These are phyloP conservation scores for carrot (Daucus carota) DNA, from an alignment of 129 eudicot genomes.

Conservation along the genomic window DNA sequence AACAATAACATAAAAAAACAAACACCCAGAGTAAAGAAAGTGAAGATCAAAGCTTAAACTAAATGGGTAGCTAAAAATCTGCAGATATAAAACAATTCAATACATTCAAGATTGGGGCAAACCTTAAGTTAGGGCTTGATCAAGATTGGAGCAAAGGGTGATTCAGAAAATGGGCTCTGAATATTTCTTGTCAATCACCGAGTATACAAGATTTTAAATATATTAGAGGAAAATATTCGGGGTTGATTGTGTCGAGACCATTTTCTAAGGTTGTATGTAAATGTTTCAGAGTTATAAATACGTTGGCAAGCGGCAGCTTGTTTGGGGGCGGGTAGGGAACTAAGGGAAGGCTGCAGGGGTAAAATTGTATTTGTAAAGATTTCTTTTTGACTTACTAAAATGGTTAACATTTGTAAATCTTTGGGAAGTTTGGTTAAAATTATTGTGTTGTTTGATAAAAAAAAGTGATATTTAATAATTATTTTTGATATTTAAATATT, in stretches of 20 bases:
- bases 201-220: too few relatives aligned
- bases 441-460: too few relatives aligned
- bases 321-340: background rate
- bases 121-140: slow-evolving; percentile 1
- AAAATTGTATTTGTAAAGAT: background rate
- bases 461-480: too few relatives aligned
- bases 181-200: too few relatives aligned
- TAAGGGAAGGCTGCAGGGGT: background rate
- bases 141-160: background rate
- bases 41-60: background rate
- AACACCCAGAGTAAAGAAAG: background rate
- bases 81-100: too few relatives aligned
- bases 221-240: too few relatives aligned
- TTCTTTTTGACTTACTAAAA: too few relatives aligned
- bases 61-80: background rate
- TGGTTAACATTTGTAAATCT: too few relatives aligned
- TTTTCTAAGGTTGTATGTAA: background rate
- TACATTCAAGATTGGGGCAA: background rate
- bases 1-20: background rate
- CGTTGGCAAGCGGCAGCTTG: background rate
- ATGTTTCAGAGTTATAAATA: background rate
- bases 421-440: too few relatives aligned
- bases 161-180: background rate
- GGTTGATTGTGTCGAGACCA: background rate
- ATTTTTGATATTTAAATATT: too few relatives aligned